A percentile compares a stretch with the other conserved stretches of the same genome.
phyloP scores from a whole-genome alignment of 1,284 basidiomycete genomes.

The Papiliotrema nemorosa region DNA sequence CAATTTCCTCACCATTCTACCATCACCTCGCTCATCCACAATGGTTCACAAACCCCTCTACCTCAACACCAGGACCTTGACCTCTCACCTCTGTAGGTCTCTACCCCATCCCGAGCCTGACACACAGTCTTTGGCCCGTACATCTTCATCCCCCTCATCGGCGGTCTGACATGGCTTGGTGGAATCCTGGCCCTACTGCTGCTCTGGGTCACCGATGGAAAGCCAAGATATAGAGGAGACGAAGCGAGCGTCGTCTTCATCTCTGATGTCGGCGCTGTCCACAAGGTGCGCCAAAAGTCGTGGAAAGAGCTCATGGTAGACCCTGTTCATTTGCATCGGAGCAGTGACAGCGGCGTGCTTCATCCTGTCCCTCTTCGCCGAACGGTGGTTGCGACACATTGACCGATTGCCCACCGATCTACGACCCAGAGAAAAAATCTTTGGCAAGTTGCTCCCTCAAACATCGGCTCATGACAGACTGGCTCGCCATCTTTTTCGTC shows the following conservation, averaged over 20 bases:
- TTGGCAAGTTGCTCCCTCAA: slow-evolving; percentile 21
- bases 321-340: slow-evolving; percentile 48
- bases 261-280: slow-evolving; percentile 50
- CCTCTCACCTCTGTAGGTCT: slow-evolving; percentile 37
- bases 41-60: slow-evolving; percentile 18
- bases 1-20: no score
- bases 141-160: slow-evolving; percentile 40
- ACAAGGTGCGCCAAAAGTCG: slow-evolving; percentile 25
- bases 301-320: slow-evolving; percentile 17
- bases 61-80: slow-evolving; percentile 37
- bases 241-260: slow-evolving; percentile 52
- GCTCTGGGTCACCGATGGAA: slow-evolving; percentile 47
- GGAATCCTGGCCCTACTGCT: slow-evolving; percentile 44
- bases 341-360: slow-evolving; percentile 37
- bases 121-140: slow-evolving; percentile 47
- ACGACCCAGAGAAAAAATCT: slow-evolving; percentile 42
- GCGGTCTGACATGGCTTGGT: slow-evolving; percentile 38
- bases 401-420: slow-evolving; percentile 53
- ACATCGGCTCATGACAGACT: slow-evolving; percentile 33
- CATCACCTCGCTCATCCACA: no score
- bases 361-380: slow-evolving; percentile 49
- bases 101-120: background rate
- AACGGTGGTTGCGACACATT: slow-evolving; percentile 53
- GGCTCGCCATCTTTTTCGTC: slow-evolving; percentile 50
- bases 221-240: slow-evolving; percentile 42